A percentile compares a stretch with the other conserved stretches of the same genome.
Evolutionary conservation across 2,329 filamentous ascomycete genomes (phyloP).

Genomic region (Fusarium concolor): DNA sequence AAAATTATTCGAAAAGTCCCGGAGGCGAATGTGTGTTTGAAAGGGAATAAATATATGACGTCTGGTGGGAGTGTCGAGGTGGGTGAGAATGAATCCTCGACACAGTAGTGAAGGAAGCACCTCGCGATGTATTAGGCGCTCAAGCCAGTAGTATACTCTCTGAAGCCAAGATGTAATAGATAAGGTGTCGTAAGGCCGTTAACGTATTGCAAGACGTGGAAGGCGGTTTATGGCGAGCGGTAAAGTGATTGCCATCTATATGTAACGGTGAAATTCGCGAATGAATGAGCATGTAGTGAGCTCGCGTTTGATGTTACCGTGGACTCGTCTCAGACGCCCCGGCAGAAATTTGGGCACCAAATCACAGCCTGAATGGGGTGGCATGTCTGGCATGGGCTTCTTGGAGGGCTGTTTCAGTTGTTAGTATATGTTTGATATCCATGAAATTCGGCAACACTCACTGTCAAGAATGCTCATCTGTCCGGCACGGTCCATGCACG

Average conservation of each 20-base stretch:
- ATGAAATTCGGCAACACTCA: constrained; percentile 53
- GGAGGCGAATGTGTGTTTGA: constrained; percentile 5
- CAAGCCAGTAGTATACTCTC: constrained; percentile 23
- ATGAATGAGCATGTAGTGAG: background rate
- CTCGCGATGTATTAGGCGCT: constrained; percentile 19
- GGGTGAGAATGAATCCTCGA: background rate
- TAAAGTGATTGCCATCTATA: constrained; percentile 22
- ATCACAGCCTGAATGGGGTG: constrained; percentile 49
- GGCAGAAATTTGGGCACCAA: background rate
- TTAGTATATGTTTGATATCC: constrained; percentile 5
- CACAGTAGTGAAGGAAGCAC: constrained; percentile 3
- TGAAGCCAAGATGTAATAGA: constrained; percentile 18
- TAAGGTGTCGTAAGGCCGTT: constrained; percentile 35
- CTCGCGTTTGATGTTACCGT: constrained; percentile 4
- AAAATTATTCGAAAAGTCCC: constrained; percentile 22
- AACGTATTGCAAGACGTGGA: constrained; percentile 29
- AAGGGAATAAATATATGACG: constrained; percentile 13
- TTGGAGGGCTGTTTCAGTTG: constrained; percentile 47
- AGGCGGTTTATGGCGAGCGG: constrained; percentile 14
- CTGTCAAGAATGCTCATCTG: constrained; percentile 66
- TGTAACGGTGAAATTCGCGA: constrained; percentile 24
- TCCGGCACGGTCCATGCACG: constrained; percentile 70
- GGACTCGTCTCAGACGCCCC: constrained; percentile 9
- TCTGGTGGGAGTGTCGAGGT: constrained; percentile 1
- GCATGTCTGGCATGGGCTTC: constrained; percentile 53